Conservation (phyloP, 768 basidiomycete species). For the Suillus bovinus region DNA sequence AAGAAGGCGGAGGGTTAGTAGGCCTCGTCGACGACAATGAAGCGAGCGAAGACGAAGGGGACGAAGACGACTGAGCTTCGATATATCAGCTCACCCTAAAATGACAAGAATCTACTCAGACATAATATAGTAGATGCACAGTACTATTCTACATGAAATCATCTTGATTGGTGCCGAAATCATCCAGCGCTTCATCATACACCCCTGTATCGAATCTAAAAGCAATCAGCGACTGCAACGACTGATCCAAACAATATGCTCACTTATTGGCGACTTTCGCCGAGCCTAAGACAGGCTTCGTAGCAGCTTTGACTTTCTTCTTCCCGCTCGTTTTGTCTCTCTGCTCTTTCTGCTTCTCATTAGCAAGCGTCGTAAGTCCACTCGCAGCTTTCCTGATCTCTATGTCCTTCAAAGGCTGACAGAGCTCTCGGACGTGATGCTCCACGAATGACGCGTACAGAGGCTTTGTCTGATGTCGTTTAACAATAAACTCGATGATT, state of each 20-base stretch:
- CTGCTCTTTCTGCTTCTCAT: slow-evolving; percentile 93
- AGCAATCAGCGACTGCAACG: slow-evolving; percentile 15
- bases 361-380: slow-evolving; percentile 81
- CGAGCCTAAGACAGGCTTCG: slow-evolving; percentile 77
- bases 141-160: slow-evolving; percentile 84
- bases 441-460: slow-evolving; percentile 85
- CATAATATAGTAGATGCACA: slow-evolving; percentile 12
- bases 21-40: slow-evolving; percentile 73
- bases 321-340: slow-evolving; percentile 85
- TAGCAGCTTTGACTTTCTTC: slow-evolving; percentile 75
- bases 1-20: slow-evolving; percentile 63
- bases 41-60: slow-evolving; percentile 55
- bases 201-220: slow-evolving; percentile 71
- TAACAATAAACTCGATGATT: slow-evolving; percentile 75
- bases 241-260: slow-evolving; percentile 20
- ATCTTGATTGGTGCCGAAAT: slow-evolving; percentile 70
- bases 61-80: slow-evolving; percentile 26
- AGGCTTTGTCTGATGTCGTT: slow-evolving; percentile 79
- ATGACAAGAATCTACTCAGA: slow-evolving; percentile 14
- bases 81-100: slow-evolving; percentile 4
- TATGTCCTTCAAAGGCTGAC: slow-evolving; percentile 79
- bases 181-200: slow-evolving; percentile 91
- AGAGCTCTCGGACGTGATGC: slow-evolving; percentile 75
- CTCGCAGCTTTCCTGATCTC: slow-evolving; percentile 91
- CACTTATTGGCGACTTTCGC: slow-evolving; percentile 68